phyloP scores from a whole-genome alignment of 148 eudicot genomes.

The Fallopia convolvulus region DNA sequence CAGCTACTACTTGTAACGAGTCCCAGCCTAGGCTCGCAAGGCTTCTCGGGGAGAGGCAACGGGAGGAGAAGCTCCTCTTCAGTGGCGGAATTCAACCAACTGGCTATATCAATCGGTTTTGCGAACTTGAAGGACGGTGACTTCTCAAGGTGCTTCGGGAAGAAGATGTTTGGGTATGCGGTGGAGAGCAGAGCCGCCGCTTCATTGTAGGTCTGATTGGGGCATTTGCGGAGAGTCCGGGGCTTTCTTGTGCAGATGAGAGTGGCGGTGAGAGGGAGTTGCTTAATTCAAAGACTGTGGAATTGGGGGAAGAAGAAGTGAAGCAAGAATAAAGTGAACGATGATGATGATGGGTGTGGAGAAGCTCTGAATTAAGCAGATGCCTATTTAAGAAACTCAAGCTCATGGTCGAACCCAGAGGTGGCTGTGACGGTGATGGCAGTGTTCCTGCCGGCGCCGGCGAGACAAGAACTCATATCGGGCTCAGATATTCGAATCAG shows the following conservation, averaged over 20 bases:
- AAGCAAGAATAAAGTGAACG: neutral
- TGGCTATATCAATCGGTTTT: neutral
- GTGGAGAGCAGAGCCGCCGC: slow-evolving; percentile 89
- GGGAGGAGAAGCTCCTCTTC: slow-evolving; percentile 64
- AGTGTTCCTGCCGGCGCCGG: neutral
- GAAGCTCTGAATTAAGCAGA: slow-evolving; percentile 4
- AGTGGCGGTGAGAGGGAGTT: neutral
- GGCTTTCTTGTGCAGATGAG: slow-evolving; percentile 65
- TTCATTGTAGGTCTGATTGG: slow-evolving; percentile 87
- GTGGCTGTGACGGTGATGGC: neutral
- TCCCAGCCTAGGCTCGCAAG: slow-evolving; percentile 23
- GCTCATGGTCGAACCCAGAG: slow-evolving; percentile 2
- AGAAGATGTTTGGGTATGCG: slow-evolving; percentile 76
- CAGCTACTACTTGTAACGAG: neutral
- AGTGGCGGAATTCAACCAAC: neutral
- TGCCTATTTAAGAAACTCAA: neutral
- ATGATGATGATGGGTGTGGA: neutral
- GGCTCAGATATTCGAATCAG: neutral
- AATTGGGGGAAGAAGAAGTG: neutral
- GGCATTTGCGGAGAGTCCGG: slow-evolving; percentile 83
- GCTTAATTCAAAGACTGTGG: slow-evolving; percentile 1
- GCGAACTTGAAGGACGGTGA: slow-evolving; percentile 18
- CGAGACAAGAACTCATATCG: neutral
- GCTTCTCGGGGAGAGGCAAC: slow-evolving; percentile 35
- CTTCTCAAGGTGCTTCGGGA: slow-evolving; percentile 48